Base-by-base conservation (phyloP, 257 asterid genomes). In the Craterostigma plantagineum region DNA sequence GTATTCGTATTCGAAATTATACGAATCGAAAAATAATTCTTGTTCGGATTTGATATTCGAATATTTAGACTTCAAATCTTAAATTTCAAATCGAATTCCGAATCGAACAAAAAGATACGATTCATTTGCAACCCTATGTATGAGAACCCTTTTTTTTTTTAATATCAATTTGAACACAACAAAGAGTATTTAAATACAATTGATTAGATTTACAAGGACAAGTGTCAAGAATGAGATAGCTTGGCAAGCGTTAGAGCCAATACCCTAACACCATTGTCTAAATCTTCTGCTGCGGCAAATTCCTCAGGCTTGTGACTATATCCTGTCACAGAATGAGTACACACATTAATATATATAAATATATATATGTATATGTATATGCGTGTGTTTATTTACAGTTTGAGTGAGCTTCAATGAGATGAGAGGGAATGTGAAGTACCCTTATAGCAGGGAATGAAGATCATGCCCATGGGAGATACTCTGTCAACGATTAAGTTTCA, bases 381-480 rank as follows among this genome's bases (percentile, higher is more conserved):
- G 6, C 6, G 2, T 23, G 6, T 23, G 2, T 23, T 23, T 23
- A 6, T 12, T 9, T 36, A 9, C 34, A 16, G 1, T 14, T 11
- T 40, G 16, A n/a, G n/a, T n/a, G n/a, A 7, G 13, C 10, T 11
- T 40, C 17, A 7, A 11, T 11, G 14, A 11, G 12, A 11, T 10
- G 16, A 38, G 38, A 43, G 27, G 9, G n/a, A 17, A 17, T 11
- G 47, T 38, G n/a, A 11, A 8, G 34, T 73, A 85, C 96, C 96
- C 73, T 79, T 87, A 50, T 81, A 70, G 62, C 97, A 87, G n/a
- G 97, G 95, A 50, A 87, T 76, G 66, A 87, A 87, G 46, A 87
- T 76, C 97, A 87, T 87, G 69, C 79, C 85, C 97, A 87, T 81
- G 17, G 93, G 93, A 23, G 90, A 73, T 59, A 79, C 60, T 63